phyloP scores from a whole-genome alignment of 2,329 filamentous ascomycete species.

The Cladosporium sp. region DNA sequence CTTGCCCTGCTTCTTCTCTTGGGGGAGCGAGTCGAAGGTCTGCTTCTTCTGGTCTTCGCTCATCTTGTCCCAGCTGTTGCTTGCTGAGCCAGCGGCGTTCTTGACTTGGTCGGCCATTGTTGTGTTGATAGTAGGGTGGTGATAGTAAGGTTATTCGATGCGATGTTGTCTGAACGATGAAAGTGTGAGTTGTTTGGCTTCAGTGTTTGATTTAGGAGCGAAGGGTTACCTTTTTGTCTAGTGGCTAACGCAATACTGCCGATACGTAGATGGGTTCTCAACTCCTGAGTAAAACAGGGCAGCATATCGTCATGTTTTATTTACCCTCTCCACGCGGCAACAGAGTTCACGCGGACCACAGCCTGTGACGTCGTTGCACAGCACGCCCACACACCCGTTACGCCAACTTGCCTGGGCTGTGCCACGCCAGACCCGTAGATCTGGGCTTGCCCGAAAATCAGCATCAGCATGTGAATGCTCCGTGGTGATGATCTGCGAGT shows the following conservation, averaged over 20 bases:
- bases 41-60: conserved; percentile 38
- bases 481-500: not conserved
- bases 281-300: conserved; percentile 3
- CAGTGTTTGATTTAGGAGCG: not conserved
- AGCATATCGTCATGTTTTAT: conserved; percentile 16
- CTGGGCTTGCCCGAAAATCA: not conserved
- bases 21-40: conserved; percentile 34
- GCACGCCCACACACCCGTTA: not conserved
- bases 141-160: not conserved
- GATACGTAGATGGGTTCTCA: not conserved
- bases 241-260: not conserved
- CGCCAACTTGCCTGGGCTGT: conserved; percentile 1
- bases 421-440: not conserved
- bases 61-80: conserved; percentile 37
- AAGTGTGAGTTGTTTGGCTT: not conserved
- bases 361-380: conserved; percentile 13
- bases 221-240: not conserved
- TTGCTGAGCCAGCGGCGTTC: conserved; percentile 25
- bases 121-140: not conserved
- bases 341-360: conserved; percentile 18
- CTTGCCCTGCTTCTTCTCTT: conserved; percentile 35
- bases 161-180: not conserved
- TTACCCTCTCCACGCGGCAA: conserved; percentile 11
- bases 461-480: not conserved
- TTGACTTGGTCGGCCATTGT: conserved; percentile 21